A percentile compares a stretch with the other conserved stretches of the same genome.
Evolutionary conservation across 2,329 filamentous ascomycete species (phyloP).

Genomic region (Colletotrichum trifolii): DNA sequence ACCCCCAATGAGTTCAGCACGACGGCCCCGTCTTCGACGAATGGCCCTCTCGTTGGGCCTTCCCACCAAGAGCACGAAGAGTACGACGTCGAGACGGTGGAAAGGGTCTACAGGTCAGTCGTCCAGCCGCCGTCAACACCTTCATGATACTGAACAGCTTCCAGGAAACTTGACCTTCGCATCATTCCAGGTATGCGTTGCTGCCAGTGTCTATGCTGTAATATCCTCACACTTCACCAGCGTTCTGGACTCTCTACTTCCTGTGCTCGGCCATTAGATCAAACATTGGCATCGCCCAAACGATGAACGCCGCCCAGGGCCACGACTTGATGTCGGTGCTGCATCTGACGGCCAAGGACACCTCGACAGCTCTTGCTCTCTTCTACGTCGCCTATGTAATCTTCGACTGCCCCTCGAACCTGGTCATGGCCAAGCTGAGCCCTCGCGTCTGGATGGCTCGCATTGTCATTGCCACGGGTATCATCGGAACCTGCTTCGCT

Average conservation of each 20-base stretch:
- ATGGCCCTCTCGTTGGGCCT: slow-evolving; percentile 20
- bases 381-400: slow-evolving; percentile 95
- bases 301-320: slow-evolving; percentile 79
- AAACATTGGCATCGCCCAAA: slow-evolving; percentile 93
- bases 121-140: not conserved
- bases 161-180: slow-evolving; percentile 65
- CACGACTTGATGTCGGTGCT: slow-evolving; percentile 83
- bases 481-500: slow-evolving; percentile 86
- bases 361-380: slow-evolving; percentile 84
- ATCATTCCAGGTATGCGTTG: slow-evolving; percentile 65
- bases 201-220: too few relatives aligned
- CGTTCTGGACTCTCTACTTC: slow-evolving; percentile 93
- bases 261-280: slow-evolving; percentile 91
- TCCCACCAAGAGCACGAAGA: slow-evolving; percentile 43
- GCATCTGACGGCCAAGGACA: slow-evolving; percentile 76
- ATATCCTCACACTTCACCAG: slow-evolving; percentile 47
- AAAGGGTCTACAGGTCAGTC: slow-evolving; percentile 62
- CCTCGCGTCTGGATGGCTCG: slow-evolving; percentile 92
- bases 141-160: not conserved
- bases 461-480: slow-evolving; percentile 87
- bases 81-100: slow-evolving; percentile 63
- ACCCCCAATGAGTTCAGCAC: slow-evolving; percentile 30
- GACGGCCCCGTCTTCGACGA: slow-evolving; percentile 13
- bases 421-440: slow-evolving; percentile 86
- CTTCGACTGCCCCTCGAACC: slow-evolving; percentile 88